Evolutionary conservation across 257 asterid species (phyloP).

Genomic region (Voacanga thouarsii): DNA sequence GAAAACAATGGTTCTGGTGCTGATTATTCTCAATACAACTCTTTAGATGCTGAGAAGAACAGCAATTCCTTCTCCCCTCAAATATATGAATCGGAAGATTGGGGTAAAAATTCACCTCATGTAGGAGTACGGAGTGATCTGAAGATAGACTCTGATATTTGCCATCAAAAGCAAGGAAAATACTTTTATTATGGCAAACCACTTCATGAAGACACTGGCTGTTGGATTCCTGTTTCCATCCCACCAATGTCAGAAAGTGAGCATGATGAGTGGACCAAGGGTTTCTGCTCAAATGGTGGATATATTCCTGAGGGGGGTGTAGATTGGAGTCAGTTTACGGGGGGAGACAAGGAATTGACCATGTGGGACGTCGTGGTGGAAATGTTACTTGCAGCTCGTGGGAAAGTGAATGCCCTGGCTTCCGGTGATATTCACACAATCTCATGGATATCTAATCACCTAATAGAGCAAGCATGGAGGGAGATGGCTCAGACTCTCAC

Average conservation of each 20-base stretch:
- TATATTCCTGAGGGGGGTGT: conserved; percentile 62
- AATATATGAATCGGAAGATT: conserved; percentile 1
- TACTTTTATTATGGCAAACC: conserved; percentile 82
- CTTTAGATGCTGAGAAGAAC: conserved; percentile 19
- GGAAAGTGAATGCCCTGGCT: conserved; percentile 64
- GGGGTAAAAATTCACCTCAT: neutral
- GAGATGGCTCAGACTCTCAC: conserved; percentile 94
- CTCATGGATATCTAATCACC: conserved; percentile 64
- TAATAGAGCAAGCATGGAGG: conserved; percentile 92
- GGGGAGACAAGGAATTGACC: conserved; percentile 75
- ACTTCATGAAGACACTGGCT: conserved; percentile 82
- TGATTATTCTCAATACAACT: conserved; percentile 12
- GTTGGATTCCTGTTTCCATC: conserved; percentile 96
- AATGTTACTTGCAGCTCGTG: conserved; percentile 88
- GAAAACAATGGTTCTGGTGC: conserved; percentile 17
- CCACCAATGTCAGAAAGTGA: conserved; percentile 94
- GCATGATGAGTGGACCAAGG: conserved; percentile 74
- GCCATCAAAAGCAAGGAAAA: conserved; percentile 40
- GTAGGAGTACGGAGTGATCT: conserved; percentile 9
- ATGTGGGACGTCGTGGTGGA: conserved; percentile 99
- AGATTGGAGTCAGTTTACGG: conserved; percentile 59
- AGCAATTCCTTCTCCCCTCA: conserved; percentile 24
- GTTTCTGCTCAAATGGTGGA: conserved; percentile 73
- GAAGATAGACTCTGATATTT: conserved; percentile 27
- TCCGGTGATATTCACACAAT: conserved; percentile 65